Base-by-base conservation (phyloP, 352 stramenopile genomes). In the Phytophthora multivora region DNA sequence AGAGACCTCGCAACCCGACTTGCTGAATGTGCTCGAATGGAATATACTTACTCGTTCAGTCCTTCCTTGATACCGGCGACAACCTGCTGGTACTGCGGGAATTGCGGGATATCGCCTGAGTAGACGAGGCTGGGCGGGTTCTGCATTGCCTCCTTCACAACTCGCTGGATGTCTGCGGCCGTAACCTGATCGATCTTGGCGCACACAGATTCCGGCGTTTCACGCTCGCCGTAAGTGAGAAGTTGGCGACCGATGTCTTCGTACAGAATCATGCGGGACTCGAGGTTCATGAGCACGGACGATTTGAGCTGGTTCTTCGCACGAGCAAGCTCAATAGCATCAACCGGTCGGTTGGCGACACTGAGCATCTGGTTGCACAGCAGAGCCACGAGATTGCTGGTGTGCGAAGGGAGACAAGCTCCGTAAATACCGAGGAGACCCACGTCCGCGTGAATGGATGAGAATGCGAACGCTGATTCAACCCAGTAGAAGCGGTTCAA, bases 271-370 rank as follows among this genome's bases (percentile, higher is more conserved):
- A 99, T 88, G 25, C 98, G 83, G 21, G 89, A 98, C 83, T 99
- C 98, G 43, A 99, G 87, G 68, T 99, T 98, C 78, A 98, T 99
- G 43, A 99, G 83, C 40, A 99, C 91, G 51, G 97, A 98, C 64
- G 92, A 98, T 77, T 99, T 99, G 52, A 99, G 90, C 92, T 99
- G 98, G 80, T 99, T 99, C 75, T 98, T 97, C 39, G 98, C 98
- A 33, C 98, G 92, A 41, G 75, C 62, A 38, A 99, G 83, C 77
- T 99, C 92, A 49, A 90, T 72, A 5, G 79, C 57, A 57, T 95
- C 83, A 2, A 96, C 89, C 0, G 66, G 64, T 12, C 78, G 71
- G 55, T 84, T 91, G 25, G 92, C 88, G 8, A 99, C 68, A 46
- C 80, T 90, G 5, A 92, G 73, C 63, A 99, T 86, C 52, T 99